Evolutionary conservation across 2,329 filamentous ascomycete genomes (phyloP), one percentile per base, ranked within the genome.

Genomic region (Aspergillus puulaauensis): DNA sequence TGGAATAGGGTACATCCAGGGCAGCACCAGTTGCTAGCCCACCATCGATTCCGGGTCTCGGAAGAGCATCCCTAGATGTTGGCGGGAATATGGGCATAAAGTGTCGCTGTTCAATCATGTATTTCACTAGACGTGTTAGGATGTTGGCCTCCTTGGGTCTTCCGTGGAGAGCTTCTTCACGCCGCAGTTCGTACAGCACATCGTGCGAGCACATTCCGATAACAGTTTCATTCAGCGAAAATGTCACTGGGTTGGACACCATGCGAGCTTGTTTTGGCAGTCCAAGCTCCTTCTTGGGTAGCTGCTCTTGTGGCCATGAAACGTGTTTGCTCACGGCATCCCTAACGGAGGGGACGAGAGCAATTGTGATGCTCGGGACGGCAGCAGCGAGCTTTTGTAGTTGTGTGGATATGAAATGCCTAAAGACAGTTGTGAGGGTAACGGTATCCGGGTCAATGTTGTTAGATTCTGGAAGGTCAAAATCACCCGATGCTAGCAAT

Each of bases 11-110:
- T 19, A 90, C 78, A 73, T 99, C 95, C 52, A 98, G 73, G 80
- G 89, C 87, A 0, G 91, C 86, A 0, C 93, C 93, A 0, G 89
- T 87, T 4, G 85, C 86, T 39, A 84, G 67, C 1, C 83, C 84
- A 58, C 83, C 81, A 17, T 78, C 80, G 2, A 83, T 84, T 1
- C 86, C 86, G 1, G 86, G 85, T 70, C 83, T 88, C 31, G 88
- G 86, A 55, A 91, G 77, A 63, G 79, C 85, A 57, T 85, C 81
- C 49, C 92, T 82, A 51, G 89, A 86, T 12, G 87, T 83, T 0
- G 93, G 87, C 6, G 95, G 95, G 69, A 93, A 97, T 1, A 98
- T 77, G 0, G 95, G 95, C 68, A 91, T 91, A 74, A 93, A 98
- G 70, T 95, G 92, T 6, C 93, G 82, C 76, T 98, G 95, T 75